phyloP scores from a whole-genome alignment of 2,329 filamentous ascomycete species.

The Ceratocystis cacaofunesta region DNA sequence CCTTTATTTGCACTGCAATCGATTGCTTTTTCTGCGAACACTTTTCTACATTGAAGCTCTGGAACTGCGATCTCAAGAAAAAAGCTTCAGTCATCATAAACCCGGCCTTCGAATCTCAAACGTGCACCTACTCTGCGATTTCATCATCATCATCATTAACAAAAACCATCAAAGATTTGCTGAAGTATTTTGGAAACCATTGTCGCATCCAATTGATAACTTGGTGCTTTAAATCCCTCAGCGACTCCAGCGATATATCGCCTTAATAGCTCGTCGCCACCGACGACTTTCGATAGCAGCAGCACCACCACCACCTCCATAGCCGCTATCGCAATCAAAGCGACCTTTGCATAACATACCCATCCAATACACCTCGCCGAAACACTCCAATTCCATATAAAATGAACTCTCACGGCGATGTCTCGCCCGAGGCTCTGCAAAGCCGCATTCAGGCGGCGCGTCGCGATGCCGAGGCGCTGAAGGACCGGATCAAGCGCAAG shows the following conservation, averaged over 20 bases:
- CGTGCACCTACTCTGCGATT: not conserved
- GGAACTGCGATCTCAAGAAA: too few relatives aligned
- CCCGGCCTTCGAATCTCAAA: not conserved
- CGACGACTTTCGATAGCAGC: not conserved
- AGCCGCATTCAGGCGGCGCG: constrained; percentile 82
- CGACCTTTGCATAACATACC: not conserved
- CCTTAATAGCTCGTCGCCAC: not conserved
- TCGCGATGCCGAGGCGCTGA: constrained; percentile 92
- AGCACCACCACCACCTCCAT: not conserved
- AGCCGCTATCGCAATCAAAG: not conserved
- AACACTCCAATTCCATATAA: not conserved
- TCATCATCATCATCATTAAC: not conserved
- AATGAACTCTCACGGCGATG: constrained; percentile 49
- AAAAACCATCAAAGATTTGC: not conserved
- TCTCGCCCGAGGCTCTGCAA: constrained; percentile 70
- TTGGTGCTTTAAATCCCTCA: too few relatives aligned
- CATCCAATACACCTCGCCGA: not conserved
- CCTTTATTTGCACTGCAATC: not conserved
- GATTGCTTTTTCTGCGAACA: not conserved
- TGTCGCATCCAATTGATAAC: not conserved
- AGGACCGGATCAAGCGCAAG: constrained; percentile 98
- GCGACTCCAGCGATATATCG: not conserved
- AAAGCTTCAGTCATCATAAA: not conserved
- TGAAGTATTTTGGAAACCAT: not conserved
- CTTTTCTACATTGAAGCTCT: not conserved